Percentiles rank a stretch among this genome's conserved stretches.
Conservation (phyloP, 225 moss, liverwort and hornwort genomes). For the Bryum argenteum region DNA sequence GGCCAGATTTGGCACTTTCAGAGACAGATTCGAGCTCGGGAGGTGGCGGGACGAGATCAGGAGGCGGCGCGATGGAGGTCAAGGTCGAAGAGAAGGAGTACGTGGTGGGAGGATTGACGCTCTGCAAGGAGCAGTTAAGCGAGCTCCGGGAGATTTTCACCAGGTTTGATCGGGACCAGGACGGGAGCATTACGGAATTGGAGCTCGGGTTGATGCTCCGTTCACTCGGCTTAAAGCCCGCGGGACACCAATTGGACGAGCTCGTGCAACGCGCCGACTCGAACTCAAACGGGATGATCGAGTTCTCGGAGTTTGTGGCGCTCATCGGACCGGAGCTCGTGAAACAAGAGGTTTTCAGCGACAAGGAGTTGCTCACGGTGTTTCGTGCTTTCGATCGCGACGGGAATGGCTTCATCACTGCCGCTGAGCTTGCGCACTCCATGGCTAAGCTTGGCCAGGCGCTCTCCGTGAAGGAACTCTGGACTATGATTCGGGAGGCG, state of each 20-base stretch:
- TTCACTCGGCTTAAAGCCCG: slow-evolving; percentile 65
- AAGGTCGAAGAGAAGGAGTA: slow-evolving; percentile 25
- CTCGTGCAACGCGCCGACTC: slow-evolving; percentile 62
- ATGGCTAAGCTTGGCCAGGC: slow-evolving; percentile 81
- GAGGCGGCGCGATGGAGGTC: slow-evolving; percentile 12
- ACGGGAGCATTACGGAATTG: slow-evolving; percentile 73
- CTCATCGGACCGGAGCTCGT: slow-evolving; percentile 71
- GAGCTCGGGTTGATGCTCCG: slow-evolving; percentile 73
- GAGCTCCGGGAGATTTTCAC: slow-evolving; percentile 73
- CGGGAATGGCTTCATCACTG: slow-evolving; percentile 84
- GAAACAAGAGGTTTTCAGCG: slow-evolving; percentile 47
- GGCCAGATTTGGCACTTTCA: background rate
- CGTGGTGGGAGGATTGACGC: slow-evolving; percentile 28
- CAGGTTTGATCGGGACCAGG: slow-evolving; percentile 78
- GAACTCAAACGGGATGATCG: slow-evolving; percentile 72
- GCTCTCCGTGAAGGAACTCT: slow-evolving; percentile 70
- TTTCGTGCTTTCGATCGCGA: slow-evolving; percentile 82
- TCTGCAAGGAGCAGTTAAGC: slow-evolving; percentile 76
- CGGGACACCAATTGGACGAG: slow-evolving; percentile 61
- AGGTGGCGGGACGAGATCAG: background rate
- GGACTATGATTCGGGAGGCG: slow-evolving; percentile 83
- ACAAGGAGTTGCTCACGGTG: slow-evolving; percentile 73
- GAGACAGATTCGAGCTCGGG: background rate
- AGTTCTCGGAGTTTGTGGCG: slow-evolving; percentile 73
- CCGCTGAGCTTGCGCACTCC: slow-evolving; percentile 77